Evolutionary conservation across 305 asterid genomes (phyloP), one percentile per base, ranked within the genome.

Genomic region (Fraxinus sp.): DNA sequence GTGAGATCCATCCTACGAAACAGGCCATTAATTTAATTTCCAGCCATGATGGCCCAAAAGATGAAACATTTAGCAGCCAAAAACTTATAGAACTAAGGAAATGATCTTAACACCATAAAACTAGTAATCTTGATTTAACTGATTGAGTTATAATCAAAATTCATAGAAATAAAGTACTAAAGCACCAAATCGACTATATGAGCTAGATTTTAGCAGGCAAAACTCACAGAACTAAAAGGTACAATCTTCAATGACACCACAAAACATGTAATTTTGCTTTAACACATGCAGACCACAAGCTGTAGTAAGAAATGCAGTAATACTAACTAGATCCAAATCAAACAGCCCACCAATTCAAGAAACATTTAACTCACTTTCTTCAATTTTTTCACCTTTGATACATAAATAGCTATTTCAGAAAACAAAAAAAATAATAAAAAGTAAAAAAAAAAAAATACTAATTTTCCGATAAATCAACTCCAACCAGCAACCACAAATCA

Each of bases 321-420:
- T 83, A 78, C 82, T 70, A 49, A 43, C 75, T 82, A 83, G 80
- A 81, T 85, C 75, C 84, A 77, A 6, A 73, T 28, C 18, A 46
- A 16, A 74, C 77, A 77, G 32, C 81, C 77, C 70, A 78, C 73
- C 68, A 83, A 74, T 82, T 77, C 72, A 52, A 62, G 13, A 79
- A 41, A n/a, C 75, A 83, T 83, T 55, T 71, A 62, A 79, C 43
- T 68, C 71, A 80, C 80, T 83, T 77, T 52, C 52, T 75, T 49
- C 16, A 68, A 79, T 66, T 33, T 57, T 8, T 33, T 43, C 5
- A 77, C 3, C 35, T 83, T 84, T 46, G 41, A 49, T 39, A 59
- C 46, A 1, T 14, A 64, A 46, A 13, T 57, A 81, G 80, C 81
- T 28, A 81, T 71, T 83, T 73, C 55, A 83, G 81, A 83, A 6